Base-by-base conservation (phyloP, 148 eudicot species). In the Heliosperma pusillum region DNA sequence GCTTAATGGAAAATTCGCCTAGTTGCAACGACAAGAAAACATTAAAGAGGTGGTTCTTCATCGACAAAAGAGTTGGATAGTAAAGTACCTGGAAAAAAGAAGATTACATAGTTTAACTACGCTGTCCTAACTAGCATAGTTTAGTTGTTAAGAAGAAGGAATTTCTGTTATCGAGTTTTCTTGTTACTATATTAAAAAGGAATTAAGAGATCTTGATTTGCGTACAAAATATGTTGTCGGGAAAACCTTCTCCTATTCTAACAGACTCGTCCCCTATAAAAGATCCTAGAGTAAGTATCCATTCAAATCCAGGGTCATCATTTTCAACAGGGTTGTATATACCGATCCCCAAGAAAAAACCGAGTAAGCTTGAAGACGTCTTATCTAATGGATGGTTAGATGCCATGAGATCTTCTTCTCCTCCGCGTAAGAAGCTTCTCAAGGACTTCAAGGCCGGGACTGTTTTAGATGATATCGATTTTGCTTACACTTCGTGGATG, bases 331-430 rank as follows among this genome's bases (percentile, higher is more conserved):
- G 74, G 56, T 73, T 81, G 77, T 77, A 77, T 53, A 77, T 82
- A 55, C 60, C 86, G 24, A 78, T 87, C 57, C 85, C 87, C 6
- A 86, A 86, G 82, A 90, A 83, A 80, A 93, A 89, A 66, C 79
- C 87, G 4, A 85, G 75, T 33, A 85, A 77, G 79, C 77, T 93
- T 2, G 96, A 89, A 70, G 97, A 93, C 82, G 96, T 85, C 69
- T 77, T 87, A 19, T 87, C 89, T 63, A 90, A 89, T 63, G 93
- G 93, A 59, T 93, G 97, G 96, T 85, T 93, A 62, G 98, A 93
- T 69, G 93, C 93, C 62, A 93, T 93, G 98, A 74, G 80, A 63
- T 86, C 96, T 42, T 93, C 98, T 42, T 93, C 98, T 7, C 98
- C 98, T 36, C 92, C 98, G 61, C 89, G 86, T 57, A 90, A 85